These are phyloP conservation scores for Acarospora socialis DNA, from an alignment of 2,329 filamentous ascomycete species.

Conservation along the genomic window DNA sequence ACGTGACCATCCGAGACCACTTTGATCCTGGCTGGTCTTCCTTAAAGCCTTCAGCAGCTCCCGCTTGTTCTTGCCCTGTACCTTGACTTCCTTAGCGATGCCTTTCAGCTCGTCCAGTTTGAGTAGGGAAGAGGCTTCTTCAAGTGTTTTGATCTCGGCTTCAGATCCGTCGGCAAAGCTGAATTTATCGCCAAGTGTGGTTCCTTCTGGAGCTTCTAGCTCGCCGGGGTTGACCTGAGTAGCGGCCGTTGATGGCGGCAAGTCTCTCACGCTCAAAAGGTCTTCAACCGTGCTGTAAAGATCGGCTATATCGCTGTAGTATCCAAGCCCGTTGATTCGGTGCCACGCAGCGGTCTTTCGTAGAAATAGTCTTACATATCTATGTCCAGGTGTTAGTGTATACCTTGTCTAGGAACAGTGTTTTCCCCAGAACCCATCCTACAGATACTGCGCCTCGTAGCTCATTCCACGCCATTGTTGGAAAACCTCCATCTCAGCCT, in stretches of 20 bases:
- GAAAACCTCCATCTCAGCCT: conserved; percentile 65
- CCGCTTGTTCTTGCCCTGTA: conserved; percentile 75
- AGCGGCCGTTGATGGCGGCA: conserved; percentile 36
- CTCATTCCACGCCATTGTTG: conserved; percentile 54
- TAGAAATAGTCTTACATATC: conserved; percentile 83
- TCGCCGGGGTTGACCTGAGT: conserved; percentile 31
- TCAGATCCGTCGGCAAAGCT: conserved; percentile 69
- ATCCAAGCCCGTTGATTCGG: conserved; percentile 60
- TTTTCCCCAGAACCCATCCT: too few relatives aligned
- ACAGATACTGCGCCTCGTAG: conserved; percentile 89
- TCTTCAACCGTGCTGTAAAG: conserved; percentile 49
- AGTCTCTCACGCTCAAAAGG: conserved; percentile 43
- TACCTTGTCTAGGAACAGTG: conserved; percentile 1
- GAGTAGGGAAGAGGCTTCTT: conserved; percentile 70
- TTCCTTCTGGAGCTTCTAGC: conserved; percentile 30
- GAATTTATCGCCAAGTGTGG: conserved; percentile 43
- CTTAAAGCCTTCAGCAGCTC: conserved; percentile 63
- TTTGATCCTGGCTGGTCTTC: conserved; percentile 59
- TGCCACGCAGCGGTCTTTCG: conserved; percentile 90
- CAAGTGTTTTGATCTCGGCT: conserved; percentile 57
- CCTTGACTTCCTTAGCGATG: conserved; percentile 72
- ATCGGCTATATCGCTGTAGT: conserved; percentile 71
- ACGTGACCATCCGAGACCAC: conserved; percentile 55
- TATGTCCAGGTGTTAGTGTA: too few relatives aligned
- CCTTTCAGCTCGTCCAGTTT: conserved; percentile 76